Evolutionary conservation across 192 early-diverging fungal genomes (phyloP).

Genomic region (Backusella parvicylindrica): DNA sequence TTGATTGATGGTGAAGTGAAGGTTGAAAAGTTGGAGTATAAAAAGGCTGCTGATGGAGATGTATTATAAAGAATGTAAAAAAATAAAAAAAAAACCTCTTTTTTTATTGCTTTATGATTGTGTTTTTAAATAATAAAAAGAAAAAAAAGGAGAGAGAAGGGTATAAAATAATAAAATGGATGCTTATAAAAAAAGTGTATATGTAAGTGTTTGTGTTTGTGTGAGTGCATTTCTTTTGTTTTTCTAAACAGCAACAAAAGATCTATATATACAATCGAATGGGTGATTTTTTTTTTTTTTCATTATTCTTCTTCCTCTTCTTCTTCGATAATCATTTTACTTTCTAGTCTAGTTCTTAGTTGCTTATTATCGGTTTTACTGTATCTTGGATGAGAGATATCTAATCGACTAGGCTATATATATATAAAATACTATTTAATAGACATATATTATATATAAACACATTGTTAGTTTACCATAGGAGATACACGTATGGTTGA

Average conservation of each 20-base stretch:
- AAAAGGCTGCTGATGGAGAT: conserved; percentile 45
- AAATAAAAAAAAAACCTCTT: background rate
- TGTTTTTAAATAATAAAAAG: background rate
- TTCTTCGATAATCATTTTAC: conserved; percentile 32
- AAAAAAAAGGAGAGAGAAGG: background rate
- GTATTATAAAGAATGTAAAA: too few species aligned
- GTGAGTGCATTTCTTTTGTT: background rate
- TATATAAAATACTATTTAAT: background rate
- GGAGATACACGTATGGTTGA: background rate
- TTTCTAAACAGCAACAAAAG: background rate
- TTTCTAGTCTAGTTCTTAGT: conserved; percentile 10
- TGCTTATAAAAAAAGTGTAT: background rate
- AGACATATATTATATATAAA: background rate
- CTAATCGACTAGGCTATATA: conserved; percentile 1
- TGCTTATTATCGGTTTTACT: background rate
- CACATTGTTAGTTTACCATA: background rate
- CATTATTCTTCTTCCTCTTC: conserved; percentile 29
- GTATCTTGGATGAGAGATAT: background rate
- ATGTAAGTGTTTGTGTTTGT: background rate
- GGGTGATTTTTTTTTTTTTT: too few species aligned
- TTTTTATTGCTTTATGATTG: background rate
- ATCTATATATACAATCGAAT: background rate
- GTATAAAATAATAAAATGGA: background rate
- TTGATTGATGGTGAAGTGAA: conserved; percentile 88
- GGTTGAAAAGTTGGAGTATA: conserved; percentile 90